phyloP scores from a whole-genome alignment of 257 asterid genomes.

The Gynochthodes officinalis region DNA sequence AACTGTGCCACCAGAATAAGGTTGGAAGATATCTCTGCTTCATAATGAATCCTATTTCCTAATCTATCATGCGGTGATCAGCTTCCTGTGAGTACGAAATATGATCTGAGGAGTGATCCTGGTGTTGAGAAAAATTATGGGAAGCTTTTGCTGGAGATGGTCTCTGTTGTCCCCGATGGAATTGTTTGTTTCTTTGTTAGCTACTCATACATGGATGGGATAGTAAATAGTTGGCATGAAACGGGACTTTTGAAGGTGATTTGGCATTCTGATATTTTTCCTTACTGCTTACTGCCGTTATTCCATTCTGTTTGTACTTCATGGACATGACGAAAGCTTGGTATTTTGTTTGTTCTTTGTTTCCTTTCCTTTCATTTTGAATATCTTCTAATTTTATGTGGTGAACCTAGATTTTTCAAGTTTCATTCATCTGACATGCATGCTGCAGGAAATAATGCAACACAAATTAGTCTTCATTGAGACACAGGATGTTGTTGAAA shows the following conservation, averaged over 20 bases:
- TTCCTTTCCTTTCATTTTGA: not conserved
- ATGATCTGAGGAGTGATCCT: conserved; percentile 95
- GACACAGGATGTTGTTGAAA: conserved; percentile 98
- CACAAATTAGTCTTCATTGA: conserved; percentile 96
- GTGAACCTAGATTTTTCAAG: not conserved
- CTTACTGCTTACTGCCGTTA: not conserved
- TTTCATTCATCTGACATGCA: conserved; percentile 6
- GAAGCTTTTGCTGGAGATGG: conserved; percentile 95
- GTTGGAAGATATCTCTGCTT: conserved; percentile 9
- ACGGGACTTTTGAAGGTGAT: conserved; percentile 87
- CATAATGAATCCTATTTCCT: conserved; percentile 1
- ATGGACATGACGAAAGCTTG: not conserved
- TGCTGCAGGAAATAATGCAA: conserved; percentile 92
- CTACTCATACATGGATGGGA: conserved; percentile 98
- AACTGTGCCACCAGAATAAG: not conserved
- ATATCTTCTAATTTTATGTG: not conserved
- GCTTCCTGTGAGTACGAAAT: conserved; percentile 97
- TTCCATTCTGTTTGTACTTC: not conserved
- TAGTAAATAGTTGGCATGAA: conserved; percentile 98
- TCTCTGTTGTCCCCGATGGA: conserved; percentile 95
- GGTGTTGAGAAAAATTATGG: conserved; percentile 98
- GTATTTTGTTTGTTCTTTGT: not conserved
- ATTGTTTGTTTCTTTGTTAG: conserved; percentile 94
- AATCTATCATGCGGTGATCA: conserved; percentile 61
- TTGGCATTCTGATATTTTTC: not conserved